Evolutionary conservation across 1,139 yeast genomes (phyloP), one percentile per base, ranked within the genome.

Genomic region (Yamadazyma friedrichii): DNA sequence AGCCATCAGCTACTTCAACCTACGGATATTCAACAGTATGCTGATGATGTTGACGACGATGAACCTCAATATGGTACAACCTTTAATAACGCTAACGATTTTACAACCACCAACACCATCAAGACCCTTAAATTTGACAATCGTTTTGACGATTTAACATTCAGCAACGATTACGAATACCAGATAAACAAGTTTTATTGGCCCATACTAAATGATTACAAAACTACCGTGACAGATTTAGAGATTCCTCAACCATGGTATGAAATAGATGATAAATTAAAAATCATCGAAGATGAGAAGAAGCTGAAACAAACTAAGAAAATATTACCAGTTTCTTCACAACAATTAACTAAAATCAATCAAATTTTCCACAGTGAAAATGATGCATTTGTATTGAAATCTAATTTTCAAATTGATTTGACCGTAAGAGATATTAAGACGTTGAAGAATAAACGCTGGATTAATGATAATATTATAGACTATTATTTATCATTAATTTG

Each of bases 391-490:
- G 11, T 38, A n/a, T 51, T 67, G 2, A 56, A 59, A 9, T 57
- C 65, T 2, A 58, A 59, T 5, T 71, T 58, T 47, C 63, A 61
- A 32, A 69, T 93, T 27, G 94, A 85, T 42, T 76, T 93, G 8
- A 66, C 70, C 4, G 76, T 76, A 0, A 64, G 78, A 35, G 98
- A 93, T 58, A 60, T 93, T 40, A 70, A 74, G 40, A 89, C 97
- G 0, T 66, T 93, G 29, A 65, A 74, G 8, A 88, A 84, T 42
- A 74, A 84, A 1, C 66, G 73, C 36, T 93, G 99, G 99, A 74
- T 93, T 32, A 93, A 93, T 58, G 98, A 94, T 61, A 88, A 84
- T 40, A 74, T 93, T 3, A 89, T 93, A 43, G 98, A 93, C 58
- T 84, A 82, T 54, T 91, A 85, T 58, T 67, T 89, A 55, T 77